Evolutionary conservation across 2,329 filamentous ascomycete species (phyloP), one percentile per base, ranked within the genome.

Genomic region (Chaetothyriales sp.): DNA sequence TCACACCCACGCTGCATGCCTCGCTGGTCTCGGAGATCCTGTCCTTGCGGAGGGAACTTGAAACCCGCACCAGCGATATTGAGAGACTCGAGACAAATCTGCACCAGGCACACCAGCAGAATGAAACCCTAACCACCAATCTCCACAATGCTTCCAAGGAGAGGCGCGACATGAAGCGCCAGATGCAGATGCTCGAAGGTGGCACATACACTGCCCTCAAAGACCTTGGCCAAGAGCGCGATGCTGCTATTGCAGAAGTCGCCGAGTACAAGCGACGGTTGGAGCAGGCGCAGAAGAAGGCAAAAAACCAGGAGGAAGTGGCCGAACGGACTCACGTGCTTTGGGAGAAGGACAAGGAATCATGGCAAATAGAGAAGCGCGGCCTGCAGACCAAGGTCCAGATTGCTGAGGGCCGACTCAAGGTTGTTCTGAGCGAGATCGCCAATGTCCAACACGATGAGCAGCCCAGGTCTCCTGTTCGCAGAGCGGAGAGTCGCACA

Each of bases 21-120:
- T 95, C 86, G 47, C 72, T 98, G 5, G 90, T 98, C 0, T 90
- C 90, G 0, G 92, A 98, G 66, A 98, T 98, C 55, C 72, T 98
- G 42, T 80, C 81, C 1, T 70, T 98, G 47, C 80, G 89, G 19
- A 77, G 92, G 52, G 92, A 98, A 57, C 79, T 96, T 55, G 92
- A 98, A 63, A 86, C 85, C 43, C 95, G 95, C 68, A 78, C 83
- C 44, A 86, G 80, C 60, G 77, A 87, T 49, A 95, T 98, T 50
- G 89, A 95, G 63, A 80, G 78, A 49, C 73, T 98, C 15, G 92
- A 98, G 67, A 72, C 75, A 1, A 80, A 76, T 22, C 70, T 98
- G 32, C 81, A 93, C 55, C 70, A 77, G 1, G 75, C 80, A 1
- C 81, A 80, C 50, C 76, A 78, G 51, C 88, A 96, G 56, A 83